Percentiles rank a stretch among this genome's conserved stretches.
Conservation (phyloP, 1,284 basidiomycete species). For the Flammula alnicola region DNA sequence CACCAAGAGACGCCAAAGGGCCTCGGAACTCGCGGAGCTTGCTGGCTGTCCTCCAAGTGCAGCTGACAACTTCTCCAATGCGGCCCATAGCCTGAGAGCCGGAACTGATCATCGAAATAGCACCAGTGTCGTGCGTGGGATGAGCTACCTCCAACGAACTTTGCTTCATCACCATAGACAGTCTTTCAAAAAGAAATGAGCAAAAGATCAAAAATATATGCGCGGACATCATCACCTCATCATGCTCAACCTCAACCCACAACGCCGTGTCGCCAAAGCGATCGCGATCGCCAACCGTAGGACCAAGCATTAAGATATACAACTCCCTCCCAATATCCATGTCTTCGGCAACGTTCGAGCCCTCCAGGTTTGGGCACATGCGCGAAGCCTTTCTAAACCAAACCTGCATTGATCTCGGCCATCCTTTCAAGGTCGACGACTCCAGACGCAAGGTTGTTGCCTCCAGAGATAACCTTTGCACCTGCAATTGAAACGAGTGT, state of each 20-base stretch:
- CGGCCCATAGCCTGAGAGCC: conserved; percentile 99
- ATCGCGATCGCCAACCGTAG: conserved; percentile 90
- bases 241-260: conserved; percentile 93
- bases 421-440: conserved; percentile 46
- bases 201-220: neutral
- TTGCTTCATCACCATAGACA: conserved; percentile 93
- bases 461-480: conserved; percentile 73
- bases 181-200: conserved; percentile 48
- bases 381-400: conserved; percentile 62
- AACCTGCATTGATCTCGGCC: conserved; percentile 49
- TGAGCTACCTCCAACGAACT: conserved; percentile 98
- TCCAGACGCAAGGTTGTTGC: conserved; percentile 78
- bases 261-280: conserved; percentile 89
- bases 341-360: conserved; percentile 48
- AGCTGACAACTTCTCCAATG: conserved; percentile 91
- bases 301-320: conserved; percentile 94
- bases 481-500: conserved; percentile 85
- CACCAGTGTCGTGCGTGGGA: conserved; percentile 93
- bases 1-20: conserved; percentile 65
- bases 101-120: conserved; percentile 95
- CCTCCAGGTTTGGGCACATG: conserved; percentile 67
- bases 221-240: conserved; percentile 57
- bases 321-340: conserved; percentile 64
- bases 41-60: conserved; percentile 97
- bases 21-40: conserved; percentile 90